Evolutionary conservation across 345 rosid genomes (phyloP), one percentile per base, ranked within the genome.

Genomic region (Crucihimalaya himalaica): DNA sequence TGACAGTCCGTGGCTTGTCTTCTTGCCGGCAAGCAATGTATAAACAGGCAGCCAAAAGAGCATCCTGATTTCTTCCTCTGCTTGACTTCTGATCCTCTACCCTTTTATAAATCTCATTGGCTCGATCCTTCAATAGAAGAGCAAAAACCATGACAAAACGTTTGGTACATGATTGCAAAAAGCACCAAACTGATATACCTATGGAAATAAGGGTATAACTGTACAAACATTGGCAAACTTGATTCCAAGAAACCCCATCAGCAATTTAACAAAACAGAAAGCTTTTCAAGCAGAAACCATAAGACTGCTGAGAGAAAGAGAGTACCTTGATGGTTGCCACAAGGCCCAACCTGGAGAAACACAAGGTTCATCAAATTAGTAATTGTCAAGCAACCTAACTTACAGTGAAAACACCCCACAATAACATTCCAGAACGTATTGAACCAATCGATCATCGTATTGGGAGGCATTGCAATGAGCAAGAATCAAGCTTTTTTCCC

Each of bases 1-100:
- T 94, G 56, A 94, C 97, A 5, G 98, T 94, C 51, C 97, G 92
- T 25, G 97, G 97, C 80, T 94, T 94, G 79, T 89, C 96, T 75
- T 94, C 98, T 77, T 88, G 99, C 58, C 97, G 85, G 56, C 99
- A 94, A 78, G 99, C 99, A 75, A 94, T 94, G 82, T 91, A 94
- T 45, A 94, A 86, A 84, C 99, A 94, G 70, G 99, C 99, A 82
- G 99, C 99, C 87, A 94, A 82, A 68, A 94, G 80, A 16, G 99
- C 99, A 66, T 94, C 99, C 84, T 94, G 99, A 84, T 94, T 94
- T 81, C 99, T 89, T 81, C 97, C 99, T 85, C 97, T 92, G 58
- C 97, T 94, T 63, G 99, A 94, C 80, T 94, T 94, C 66, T 92
- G 97, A 76, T 94, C 99, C 79, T 94, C 97, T 63, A 92, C 97